These are phyloP conservation scores for Leptographium radiaticola DNA, from an alignment of 2,329 filamentous ascomycete species.

Conservation along the genomic window DNA sequence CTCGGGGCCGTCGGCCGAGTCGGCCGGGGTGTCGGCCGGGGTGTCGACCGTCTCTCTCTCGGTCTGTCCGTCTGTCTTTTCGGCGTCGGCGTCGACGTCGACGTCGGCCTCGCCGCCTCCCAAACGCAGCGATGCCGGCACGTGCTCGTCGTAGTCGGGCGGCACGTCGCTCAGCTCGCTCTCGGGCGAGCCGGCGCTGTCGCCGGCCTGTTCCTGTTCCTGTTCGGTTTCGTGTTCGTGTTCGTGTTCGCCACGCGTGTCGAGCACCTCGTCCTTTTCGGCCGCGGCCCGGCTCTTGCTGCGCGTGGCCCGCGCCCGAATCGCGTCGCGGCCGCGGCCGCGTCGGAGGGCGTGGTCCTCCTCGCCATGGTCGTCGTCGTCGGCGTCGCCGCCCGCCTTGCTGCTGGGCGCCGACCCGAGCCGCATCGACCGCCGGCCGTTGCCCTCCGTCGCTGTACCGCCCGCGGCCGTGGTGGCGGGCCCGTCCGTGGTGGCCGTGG, in stretches of 20 bases:
- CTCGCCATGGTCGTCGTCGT: slow-evolving; percentile 23
- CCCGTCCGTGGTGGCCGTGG: no score
- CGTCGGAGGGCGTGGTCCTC: no score
- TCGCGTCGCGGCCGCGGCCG: no score
- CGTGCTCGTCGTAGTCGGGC: slow-evolving; percentile 43
- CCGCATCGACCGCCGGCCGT: slow-evolving; percentile 22
- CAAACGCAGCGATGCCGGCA: slow-evolving; percentile 38
- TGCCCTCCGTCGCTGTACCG: slow-evolving; percentile 5
- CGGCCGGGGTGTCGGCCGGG: slow-evolving; percentile 29
- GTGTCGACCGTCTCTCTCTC: no score
- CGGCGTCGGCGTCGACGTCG: slow-evolving; percentile 9
- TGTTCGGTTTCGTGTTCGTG: neutral
- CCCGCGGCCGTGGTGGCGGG: slow-evolving; percentile 3
- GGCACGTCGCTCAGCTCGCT: slow-evolving; percentile 56
- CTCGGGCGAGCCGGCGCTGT: no score
- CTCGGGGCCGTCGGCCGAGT: slow-evolving; percentile 10
- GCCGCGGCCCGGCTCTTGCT: no score
- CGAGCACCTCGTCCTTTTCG: no score
- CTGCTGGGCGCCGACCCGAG: slow-evolving; percentile 37
- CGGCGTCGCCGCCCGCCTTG: slow-evolving; percentile 18
- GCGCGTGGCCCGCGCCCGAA: no score
- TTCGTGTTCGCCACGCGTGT: neutral
- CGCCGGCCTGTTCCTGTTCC: neutral
- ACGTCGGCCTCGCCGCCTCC: slow-evolving; percentile 29
- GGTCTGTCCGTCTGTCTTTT: slow-evolving; percentile 9